Evolutionary conservation across 2,329 filamentous ascomycete species (phyloP), one percentile per base, ranked within the genome.

Genomic region (Pseudopithomyces chartarum): DNA sequence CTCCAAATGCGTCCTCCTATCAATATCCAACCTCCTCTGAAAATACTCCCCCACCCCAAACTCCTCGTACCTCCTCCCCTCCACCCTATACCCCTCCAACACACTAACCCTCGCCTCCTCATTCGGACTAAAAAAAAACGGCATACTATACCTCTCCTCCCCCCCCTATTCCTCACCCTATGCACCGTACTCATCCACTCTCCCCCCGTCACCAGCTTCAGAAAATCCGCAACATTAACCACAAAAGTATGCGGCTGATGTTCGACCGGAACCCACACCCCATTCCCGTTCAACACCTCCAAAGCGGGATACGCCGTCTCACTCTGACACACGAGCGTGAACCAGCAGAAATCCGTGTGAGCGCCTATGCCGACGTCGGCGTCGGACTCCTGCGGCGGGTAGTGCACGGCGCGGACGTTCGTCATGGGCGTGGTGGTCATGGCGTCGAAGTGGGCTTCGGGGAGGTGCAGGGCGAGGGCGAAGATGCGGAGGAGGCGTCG

Each of bases 261-360:
- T 1, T 73, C 65, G 7, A 76, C 77, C 10, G 73, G 73, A 6
- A 80, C 65, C 77, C 77, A 80, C 1, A 70, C 54, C 4, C 75
- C 78, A 36, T 78, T 76, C n/a, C 67, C 71, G 56, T 78, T 79
- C 2, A 79, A 69, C 0, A 80, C 77, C 52, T 80, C 75, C 19
- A 80, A 69, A 1, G 70, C 69, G 0, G 69, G 69, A 15, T 64
- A 57, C 1, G 55, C 34, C 1, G 69, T 73, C 2, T 36, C 54
- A 2, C 63, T 68, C 26, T 75, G 71, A 49, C 62, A 67, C 1
- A 79, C 76, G 11, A 80, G 68, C 0, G 78, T 79, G 60, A 79
- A 74, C 71, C 76, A 79, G 55, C 72, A 76, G 57, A 78, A 79
- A 53, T 79, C 77, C 2, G 76, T 73, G 53, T 80, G 78, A 0